Conservation (phyloP, 352 stramenopile genomes). For the Pythium oligandrum region DNA sequence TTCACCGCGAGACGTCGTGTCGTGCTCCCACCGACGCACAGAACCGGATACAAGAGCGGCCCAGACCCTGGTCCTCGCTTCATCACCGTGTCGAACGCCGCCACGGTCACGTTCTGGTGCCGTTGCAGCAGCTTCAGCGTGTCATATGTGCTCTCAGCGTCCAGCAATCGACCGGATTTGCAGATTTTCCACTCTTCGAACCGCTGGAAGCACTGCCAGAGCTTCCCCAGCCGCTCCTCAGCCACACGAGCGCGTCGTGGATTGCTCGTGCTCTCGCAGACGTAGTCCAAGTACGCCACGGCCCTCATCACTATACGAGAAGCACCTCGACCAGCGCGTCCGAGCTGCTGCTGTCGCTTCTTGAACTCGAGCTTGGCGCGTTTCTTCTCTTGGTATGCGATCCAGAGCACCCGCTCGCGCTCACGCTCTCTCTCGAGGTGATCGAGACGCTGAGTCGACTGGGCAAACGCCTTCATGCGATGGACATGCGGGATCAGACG, state of each 20-base stretch:
- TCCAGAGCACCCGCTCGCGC: constrained; percentile 39
- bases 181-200: constrained; percentile 76
- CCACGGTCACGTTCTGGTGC: constrained; percentile 40
- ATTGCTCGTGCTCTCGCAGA: constrained; percentile 49
- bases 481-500: constrained; percentile 51
- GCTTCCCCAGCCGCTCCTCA: constrained; percentile 55
- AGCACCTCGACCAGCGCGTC: constrained; percentile 15
- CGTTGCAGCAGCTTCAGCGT: constrained; percentile 46
- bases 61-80: constrained; percentile 18
- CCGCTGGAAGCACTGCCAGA: constrained; percentile 70
- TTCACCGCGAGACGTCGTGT: constrained; percentile 38
- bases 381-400: constrained; percentile 53
- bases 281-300: constrained; percentile 55
- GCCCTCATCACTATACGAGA: constrained; percentile 57
- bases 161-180: constrained; percentile 55
- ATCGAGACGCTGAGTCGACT: constrained; percentile 33
- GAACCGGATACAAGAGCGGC: constrained; percentile 46
- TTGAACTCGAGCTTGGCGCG: constrained; percentile 38
- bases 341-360: constrained; percentile 27
- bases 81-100: constrained; percentile 50
- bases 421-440: constrained; percentile 41
- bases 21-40: constrained; percentile 29
- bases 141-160: constrained; percentile 46
- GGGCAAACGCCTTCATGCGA: constrained; percentile 46
- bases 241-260: constrained; percentile 17